phyloP scores from a whole-genome alignment of 495 filamentous ascomycete genomes.

The Penicillium macrosclerotiorum region DNA sequence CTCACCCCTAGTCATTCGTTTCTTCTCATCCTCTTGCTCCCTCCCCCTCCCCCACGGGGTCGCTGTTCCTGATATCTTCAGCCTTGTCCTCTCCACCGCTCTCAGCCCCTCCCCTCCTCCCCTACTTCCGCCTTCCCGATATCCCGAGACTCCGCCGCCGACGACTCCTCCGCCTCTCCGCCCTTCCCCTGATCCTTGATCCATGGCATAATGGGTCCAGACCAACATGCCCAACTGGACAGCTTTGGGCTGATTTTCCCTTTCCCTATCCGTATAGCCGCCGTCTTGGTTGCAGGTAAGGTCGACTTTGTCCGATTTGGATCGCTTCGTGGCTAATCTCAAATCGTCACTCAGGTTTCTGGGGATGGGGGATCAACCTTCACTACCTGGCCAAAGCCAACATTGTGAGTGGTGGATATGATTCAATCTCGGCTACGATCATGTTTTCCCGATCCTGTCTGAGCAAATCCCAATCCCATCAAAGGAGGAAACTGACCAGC shows the following conservation, averaged over 20 bases:
- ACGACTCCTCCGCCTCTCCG: conserved; percentile 8
- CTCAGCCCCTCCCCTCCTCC: conserved; percentile 10
- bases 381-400: conserved; percentile 71
- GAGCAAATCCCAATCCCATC: too few relatives aligned
- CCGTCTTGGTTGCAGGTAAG: conserved; percentile 75
- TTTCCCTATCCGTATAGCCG: conserved; percentile 78
- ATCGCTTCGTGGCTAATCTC: conserved; percentile 1
- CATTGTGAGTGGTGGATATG: conserved; percentile 59
- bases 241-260: conserved; percentile 79
- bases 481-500: conserved; percentile 1
- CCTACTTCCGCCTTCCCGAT: too few relatives aligned
- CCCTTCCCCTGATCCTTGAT: conserved; percentile 13
- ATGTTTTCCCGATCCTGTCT: too few relatives aligned
- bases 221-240: conserved; percentile 79
- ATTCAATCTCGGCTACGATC: too few relatives aligned
- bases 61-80: neutral
- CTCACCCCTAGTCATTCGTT: conserved; percentile 48
- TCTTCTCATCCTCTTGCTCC: conserved; percentile 2
- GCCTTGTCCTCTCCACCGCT: conserved; percentile 4
- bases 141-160: too few relatives aligned
- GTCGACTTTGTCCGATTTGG: neutral
- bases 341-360: conserved; percentile 66
- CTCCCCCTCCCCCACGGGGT: conserved; percentile 11
- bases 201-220: conserved; percentile 71
- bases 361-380: conserved; percentile 87